Base-by-base conservation (phyloP, 1,139 yeast species). In the Candida pseudocylindracea region DNA sequence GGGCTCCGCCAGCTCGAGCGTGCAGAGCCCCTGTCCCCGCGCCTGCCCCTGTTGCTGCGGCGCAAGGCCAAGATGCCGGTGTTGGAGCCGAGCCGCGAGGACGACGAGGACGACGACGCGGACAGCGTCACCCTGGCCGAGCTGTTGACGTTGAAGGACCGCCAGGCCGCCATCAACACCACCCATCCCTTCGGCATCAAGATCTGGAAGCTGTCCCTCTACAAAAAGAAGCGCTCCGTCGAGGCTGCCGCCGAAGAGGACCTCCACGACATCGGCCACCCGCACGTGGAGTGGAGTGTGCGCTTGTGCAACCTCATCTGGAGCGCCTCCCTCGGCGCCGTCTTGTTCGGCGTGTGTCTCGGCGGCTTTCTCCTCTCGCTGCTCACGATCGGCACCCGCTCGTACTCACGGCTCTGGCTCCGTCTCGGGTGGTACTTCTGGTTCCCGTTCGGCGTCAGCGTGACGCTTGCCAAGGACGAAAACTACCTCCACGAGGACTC, bases 181-280 rank as follows among this genome's bases (percentile, higher is more conserved):
- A 83, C 96, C 2, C 98, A 91, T 55, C 98, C 98, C 0, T 88
- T 88, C 48, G 98, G 98, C 62, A 83, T 88, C 34, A 76, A 93
- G 50, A 80, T 88, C 43, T 88, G 98, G 98, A 88, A 88, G 47
- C 98, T 98, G 1, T 94, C 98, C 2, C 61, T 88, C 37, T 88
- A 88, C 53, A 88, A 91, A 48, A 88, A 88, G 51, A 67, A 68
- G 38, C 70, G 99, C 44, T 80, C 95, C 2, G 96, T 88, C 28
- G 92, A 92, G 41, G 62, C 73, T 28, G 72, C 83, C 36, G 96
- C 96, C 1, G 93, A 81, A 37, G 81, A 79, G 39, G 99, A 88
- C 57, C 80, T 88, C 41, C 96, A 85, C 50, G 85, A 80, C 38
- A 61, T 57, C 32, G 57, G 51, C 35, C 67, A 79, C 6, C 70